These are phyloP conservation scores for Magnolia sinica DNA, from an alignment of 164 flowering plant species.

Conservation along the genomic window DNA sequence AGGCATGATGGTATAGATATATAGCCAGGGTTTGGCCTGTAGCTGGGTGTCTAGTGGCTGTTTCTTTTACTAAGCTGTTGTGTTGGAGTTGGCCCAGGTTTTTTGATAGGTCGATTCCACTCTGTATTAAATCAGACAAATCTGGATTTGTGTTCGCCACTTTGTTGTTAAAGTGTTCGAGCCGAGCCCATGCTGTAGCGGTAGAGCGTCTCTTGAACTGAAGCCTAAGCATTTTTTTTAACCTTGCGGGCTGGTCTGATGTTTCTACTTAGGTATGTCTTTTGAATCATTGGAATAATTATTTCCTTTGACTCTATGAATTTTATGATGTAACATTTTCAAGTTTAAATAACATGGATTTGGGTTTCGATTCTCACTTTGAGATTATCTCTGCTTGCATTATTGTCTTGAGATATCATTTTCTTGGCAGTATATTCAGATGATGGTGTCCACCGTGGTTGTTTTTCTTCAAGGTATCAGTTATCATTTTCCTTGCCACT, in stretches of 20 bases:
- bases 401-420: background rate
- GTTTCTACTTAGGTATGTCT: background rate
- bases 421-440: no score
- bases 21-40: constrained; percentile 10
- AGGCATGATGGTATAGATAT: constrained; percentile 27
- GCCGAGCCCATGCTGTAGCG: background rate
- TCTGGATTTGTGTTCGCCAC: background rate
- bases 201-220: background rate
- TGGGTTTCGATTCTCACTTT: background rate
- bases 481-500: no score
- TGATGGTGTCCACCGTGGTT: no score
- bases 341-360: constrained; percentile 6
- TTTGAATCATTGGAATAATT: background rate
- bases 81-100: constrained; percentile 37
- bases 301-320: background rate
- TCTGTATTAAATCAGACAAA: constrained; percentile 1
- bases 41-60: constrained; percentile 30
- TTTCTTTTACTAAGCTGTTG: constrained; percentile 42
- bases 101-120: constrained; percentile 42
- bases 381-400: background rate
- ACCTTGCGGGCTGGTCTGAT: background rate
- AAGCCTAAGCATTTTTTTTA: constrained; percentile 15
- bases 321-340: constrained; percentile 4
- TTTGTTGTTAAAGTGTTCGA: background rate
- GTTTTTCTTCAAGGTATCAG: no score